Percentiles rank a stretch among this genome's conserved stretches.
Conservation (phyloP, 306 rosid species). For the Cercis canadensis region DNA sequence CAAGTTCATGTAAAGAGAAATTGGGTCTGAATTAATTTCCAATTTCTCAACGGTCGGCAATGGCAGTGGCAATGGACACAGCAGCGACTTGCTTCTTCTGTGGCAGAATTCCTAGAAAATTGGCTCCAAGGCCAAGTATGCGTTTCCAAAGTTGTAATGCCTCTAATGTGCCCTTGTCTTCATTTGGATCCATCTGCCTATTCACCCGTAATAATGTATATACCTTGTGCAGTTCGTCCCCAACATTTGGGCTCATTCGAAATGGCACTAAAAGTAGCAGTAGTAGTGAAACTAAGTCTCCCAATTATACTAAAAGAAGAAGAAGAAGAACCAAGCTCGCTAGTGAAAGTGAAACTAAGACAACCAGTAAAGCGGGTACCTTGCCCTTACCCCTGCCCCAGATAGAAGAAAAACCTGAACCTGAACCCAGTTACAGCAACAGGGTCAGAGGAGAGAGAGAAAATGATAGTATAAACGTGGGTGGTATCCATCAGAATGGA, state of each 20-base stretch:
- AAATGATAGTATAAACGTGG: neutral
- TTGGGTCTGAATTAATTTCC: neutral
- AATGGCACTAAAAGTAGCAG: constrained; percentile 28
- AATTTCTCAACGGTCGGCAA: no score
- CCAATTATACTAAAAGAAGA: constrained; percentile 13
- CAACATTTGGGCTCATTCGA: constrained; percentile 30
- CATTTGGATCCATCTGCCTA: constrained; percentile 26
- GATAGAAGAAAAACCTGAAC: neutral
- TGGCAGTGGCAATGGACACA: constrained; percentile 33
- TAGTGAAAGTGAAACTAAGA: neutral
- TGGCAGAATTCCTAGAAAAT: constrained; percentile 38
- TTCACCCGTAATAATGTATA: constrained; percentile 33
- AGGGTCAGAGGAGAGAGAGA: no score
- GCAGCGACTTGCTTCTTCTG: constrained; percentile 48
- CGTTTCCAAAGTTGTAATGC: constrained; percentile 26
- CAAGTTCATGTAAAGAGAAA: neutral
- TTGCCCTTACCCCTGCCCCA: neutral
- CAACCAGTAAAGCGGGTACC: neutral
- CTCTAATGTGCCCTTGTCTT: constrained; percentile 31
- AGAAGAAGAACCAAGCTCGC: constrained; percentile 18
- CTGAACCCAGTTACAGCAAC: neutral
- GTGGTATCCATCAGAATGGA: constrained; percentile 49
- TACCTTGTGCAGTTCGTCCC: constrained; percentile 26
- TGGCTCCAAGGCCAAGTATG: constrained; percentile 1
- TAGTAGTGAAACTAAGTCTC: constrained; percentile 31